Conservation (phyloP, 257 asterid species). For the Linderniella brevidens region DNA sequence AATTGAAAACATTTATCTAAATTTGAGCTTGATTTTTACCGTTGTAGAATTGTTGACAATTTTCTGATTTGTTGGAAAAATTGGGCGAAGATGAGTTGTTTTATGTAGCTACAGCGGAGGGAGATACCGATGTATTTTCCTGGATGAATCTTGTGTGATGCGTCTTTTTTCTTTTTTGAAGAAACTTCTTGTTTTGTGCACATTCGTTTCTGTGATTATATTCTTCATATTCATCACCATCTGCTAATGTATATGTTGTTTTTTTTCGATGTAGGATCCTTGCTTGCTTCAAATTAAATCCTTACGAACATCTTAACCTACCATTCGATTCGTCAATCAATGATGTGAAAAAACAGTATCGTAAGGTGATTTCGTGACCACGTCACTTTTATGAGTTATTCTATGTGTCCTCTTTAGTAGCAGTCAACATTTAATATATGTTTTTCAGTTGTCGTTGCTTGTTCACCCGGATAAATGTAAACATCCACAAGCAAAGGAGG, state of each 20-base stretch:
- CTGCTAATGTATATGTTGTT: slow-evolving; percentile 8
- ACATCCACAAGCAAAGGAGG: slow-evolving; percentile 97
- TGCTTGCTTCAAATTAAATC: slow-evolving; percentile 90
- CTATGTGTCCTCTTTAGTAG: slow-evolving; percentile 7
- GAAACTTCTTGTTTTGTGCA: neutral
- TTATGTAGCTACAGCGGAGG: too few relatives aligned
- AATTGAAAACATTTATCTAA: too few relatives aligned
- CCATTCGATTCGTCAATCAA: slow-evolving; percentile 65
- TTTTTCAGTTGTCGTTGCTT: slow-evolving; percentile 68
- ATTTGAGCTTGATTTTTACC: too few relatives aligned
- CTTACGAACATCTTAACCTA: slow-evolving; percentile 83
- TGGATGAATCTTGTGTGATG: too few relatives aligned
- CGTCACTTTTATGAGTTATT: slow-evolving; percentile 1
- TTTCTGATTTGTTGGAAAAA: too few relatives aligned
- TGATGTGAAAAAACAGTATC: slow-evolving; percentile 78
- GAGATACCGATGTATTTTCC: too few relatives aligned
- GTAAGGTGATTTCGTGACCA: slow-evolving; percentile 43
- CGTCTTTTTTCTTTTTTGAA: too few relatives aligned
- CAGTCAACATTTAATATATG: slow-evolving; percentile 12
- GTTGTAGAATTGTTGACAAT: too few relatives aligned
- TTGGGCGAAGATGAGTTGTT: too few relatives aligned
- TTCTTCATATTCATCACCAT: neutral
- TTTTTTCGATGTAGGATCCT: slow-evolving; percentile 58
- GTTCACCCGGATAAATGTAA: slow-evolving; percentile 99
- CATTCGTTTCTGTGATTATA: neutral